Evolutionary conservation across 2,329 filamentous ascomycete species (phyloP), one percentile per base, ranked within the genome.

Genomic region (Bipolaris cookei): DNA sequence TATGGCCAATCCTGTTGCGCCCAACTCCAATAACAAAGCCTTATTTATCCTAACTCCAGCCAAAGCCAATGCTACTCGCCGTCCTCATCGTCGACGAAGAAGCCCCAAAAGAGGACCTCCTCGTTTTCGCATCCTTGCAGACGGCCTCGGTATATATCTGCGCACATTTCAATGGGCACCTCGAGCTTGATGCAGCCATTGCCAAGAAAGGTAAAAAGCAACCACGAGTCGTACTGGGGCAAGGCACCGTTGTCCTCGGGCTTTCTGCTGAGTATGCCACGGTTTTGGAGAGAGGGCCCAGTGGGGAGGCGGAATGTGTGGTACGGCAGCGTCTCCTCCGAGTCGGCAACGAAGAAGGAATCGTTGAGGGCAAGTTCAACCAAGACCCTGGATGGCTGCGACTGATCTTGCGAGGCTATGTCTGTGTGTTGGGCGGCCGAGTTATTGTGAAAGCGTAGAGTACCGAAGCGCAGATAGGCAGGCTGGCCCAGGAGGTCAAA

Each of bases 101-200:
- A 65, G 44, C 70, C 73, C 73, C 73, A 75, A 58, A 75, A 75
- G 18, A 71, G 59, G 8, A 75, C 65, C 37, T 75, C 73, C 39
- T 73, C 70, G 39, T 73, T 71, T 45, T 74, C 72, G 16, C 72
- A 61, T 10, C 72, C 73, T 8, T 50, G 46, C 42, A 75, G 61
- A 25, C 65, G 59, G 32, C 69, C 69, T 38, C 71, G 70, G 58
- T 74, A 75, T 34, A 74, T 63, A 42, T 74, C 63, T 52, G 72
- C 73, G 58, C 73, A 75, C 72, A 75, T 74, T 48, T 75, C 73
- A 38, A 75, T 68, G 43, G 73, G 73, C 10, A 75, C 65, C 54
- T 75, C 73, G 37, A 75, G 64, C 62, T 74, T 75, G 42, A 75
- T 56, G 60, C 69, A 75, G 30, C 70, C 71, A 49, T 70, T 65